These are phyloP conservation scores for Brassica napus DNA, from an alignment of 345 rosid genomes.

Conservation along the genomic window DNA sequence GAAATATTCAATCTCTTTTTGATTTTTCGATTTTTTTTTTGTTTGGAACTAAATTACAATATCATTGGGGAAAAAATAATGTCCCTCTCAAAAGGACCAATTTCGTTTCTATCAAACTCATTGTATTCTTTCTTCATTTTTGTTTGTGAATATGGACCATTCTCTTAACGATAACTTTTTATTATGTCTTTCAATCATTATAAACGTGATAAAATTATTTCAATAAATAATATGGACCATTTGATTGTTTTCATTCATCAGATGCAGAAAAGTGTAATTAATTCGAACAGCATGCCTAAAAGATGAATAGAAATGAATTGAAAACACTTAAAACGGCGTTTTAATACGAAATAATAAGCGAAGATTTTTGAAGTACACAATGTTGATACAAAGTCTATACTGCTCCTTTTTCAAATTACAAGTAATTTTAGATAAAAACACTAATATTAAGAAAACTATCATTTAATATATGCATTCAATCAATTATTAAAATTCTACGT, in stretches of 20 bases:
- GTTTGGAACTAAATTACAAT: neutral
- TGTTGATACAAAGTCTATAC: neutral
- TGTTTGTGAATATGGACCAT: conserved; percentile 2
- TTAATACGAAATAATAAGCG: neutral
- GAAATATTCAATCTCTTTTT: neutral
- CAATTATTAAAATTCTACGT: too few relatives aligned
- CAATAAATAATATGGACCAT: conserved; percentile 22
- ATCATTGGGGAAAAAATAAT: neutral
- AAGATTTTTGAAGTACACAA: neutral
- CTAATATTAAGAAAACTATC: too few relatives aligned
- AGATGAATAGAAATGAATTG: conserved; percentile 2
- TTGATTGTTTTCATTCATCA: conserved; percentile 11
- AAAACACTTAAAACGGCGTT: neutral
- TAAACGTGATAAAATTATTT: conserved; percentile 7
- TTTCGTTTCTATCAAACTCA: neutral
- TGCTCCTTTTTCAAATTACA: too few relatives aligned
- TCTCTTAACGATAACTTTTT: neutral
- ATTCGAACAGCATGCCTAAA: neutral
- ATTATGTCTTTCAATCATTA: neutral
- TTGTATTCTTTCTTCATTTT: neutral
- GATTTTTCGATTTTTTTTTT: neutral
- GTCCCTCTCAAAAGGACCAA: neutral
- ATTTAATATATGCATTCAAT: too few relatives aligned
- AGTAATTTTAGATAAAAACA: too few relatives aligned
- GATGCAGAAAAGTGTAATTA: neutral